Conservation (phyloP, 176 grass and related monocot genomes). For the Zizania latifolia region DNA sequence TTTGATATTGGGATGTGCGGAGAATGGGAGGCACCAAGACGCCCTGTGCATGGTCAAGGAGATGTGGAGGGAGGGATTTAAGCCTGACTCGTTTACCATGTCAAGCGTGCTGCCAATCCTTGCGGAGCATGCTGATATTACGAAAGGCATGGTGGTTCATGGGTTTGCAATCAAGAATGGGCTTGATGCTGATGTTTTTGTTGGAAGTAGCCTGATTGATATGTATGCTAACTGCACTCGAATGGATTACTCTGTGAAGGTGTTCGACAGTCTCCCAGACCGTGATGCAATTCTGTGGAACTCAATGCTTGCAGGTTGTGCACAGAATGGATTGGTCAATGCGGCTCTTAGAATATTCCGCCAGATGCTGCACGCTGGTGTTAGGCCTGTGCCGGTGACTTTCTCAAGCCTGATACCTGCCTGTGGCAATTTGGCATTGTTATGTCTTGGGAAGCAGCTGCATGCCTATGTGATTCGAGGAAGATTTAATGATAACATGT, state of each 20-base stretch:
- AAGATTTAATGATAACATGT: slow-evolving; percentile 39
- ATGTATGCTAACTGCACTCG: slow-evolving; percentile 63
- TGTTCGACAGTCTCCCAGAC: slow-evolving; percentile 38
- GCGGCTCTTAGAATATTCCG: slow-evolving; percentile 59
- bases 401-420: slow-evolving; percentile 62
- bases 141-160: slow-evolving; percentile 60
- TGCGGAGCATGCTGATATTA: slow-evolving; percentile 39
- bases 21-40: slow-evolving; percentile 34
- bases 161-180: slow-evolving; percentile 48
- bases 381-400: slow-evolving; percentile 46
- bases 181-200: slow-evolving; percentile 35
- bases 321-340: slow-evolving; percentile 50
- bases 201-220: slow-evolving; percentile 67
- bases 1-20: slow-evolving; percentile 42
- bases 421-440: slow-evolving; percentile 45
- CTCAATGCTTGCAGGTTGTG: slow-evolving; percentile 51
- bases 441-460: slow-evolving; percentile 57
- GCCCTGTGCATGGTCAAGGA: slow-evolving; percentile 40
- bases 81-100: slow-evolving; percentile 55
- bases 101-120: slow-evolving; percentile 65
- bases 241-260: slow-evolving; percentile 39
- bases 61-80: slow-evolving; percentile 48
- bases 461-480: slow-evolving; percentile 44
- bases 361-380: slow-evolving; percentile 36
- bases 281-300: slow-evolving; percentile 56